Percentiles rank a stretch among this genome's conserved stretches.
These are phyloP conservation scores for Rhizopogon salebrosus DNA, from an alignment of 768 basidiomycete species.

Conservation along the genomic window DNA sequence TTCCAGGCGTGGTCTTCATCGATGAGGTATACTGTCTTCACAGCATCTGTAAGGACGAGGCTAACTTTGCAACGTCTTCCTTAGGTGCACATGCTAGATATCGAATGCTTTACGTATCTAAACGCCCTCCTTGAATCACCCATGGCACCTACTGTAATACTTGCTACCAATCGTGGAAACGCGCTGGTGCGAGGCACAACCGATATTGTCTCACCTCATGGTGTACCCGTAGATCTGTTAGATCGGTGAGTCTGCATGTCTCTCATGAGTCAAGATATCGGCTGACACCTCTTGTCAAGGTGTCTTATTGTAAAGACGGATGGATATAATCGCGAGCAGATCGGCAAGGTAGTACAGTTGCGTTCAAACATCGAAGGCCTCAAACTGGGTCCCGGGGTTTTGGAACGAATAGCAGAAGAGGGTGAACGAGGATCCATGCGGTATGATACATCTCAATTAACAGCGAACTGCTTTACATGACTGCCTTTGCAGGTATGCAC, in stretches of 20 bases:
- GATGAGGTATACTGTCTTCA: conserved; percentile 70
- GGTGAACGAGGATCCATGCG: conserved; percentile 80
- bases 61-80: conserved; percentile 1
- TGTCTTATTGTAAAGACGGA: conserved; percentile 96
- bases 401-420: conserved; percentile 76
- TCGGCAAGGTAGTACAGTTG: conserved; percentile 80
- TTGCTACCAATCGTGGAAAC: conserved; percentile 94
- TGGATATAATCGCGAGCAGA: conserved; percentile 75
- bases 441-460: conserved; percentile 33
- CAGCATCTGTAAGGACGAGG: not conserved
- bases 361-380: conserved; percentile 86
- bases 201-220: conserved; percentile 89
- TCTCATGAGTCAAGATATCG: not conserved
- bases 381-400: conserved; percentile 64
- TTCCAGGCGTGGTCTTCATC: conserved; percentile 97
- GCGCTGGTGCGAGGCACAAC: conserved; percentile 89
- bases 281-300: conserved; percentile 29
- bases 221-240: conserved; percentile 87
- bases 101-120: conserved; percentile 98
- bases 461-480: conserved; percentile 6
- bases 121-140: conserved; percentile 93
- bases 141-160: conserved; percentile 95
- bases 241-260: conserved; percentile 58
- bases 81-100: conserved; percentile 99
- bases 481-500: conserved; percentile 59